Percentiles rank a stretch among this genome's conserved stretches.
phyloP scores from a whole-genome alignment of 164 flowering plant species.

The Kingdonia uniflora region DNA sequence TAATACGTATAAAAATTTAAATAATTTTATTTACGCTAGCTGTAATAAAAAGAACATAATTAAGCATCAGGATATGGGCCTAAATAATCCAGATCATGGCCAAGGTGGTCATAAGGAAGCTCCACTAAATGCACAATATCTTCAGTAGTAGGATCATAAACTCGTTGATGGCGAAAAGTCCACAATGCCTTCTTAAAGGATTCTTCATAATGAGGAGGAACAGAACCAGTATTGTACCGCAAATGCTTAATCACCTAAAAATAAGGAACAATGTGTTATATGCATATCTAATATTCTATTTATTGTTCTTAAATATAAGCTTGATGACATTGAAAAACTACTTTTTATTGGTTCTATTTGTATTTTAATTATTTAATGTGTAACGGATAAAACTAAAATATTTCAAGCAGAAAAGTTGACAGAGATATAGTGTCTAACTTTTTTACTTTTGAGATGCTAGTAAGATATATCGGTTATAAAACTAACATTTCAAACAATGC shows the following conservation, averaged over 20 bases:
- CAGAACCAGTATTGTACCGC: conserved; percentile 46
- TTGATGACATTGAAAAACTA: too few relatives aligned
- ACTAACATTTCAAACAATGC: too few relatives aligned
- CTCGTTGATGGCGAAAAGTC: conserved; percentile 89
- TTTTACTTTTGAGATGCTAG: too few relatives aligned
- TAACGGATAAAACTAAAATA: too few relatives aligned
- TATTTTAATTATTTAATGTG: too few relatives aligned
- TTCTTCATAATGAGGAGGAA: conserved; percentile 82
- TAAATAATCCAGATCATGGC: conserved; percentile 65
- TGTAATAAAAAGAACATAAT: not conserved
- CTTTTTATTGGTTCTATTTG: too few relatives aligned
- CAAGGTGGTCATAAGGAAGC: conserved; percentile 25
- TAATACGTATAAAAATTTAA: conserved; percentile 2
- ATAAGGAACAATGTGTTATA: conserved; percentile 4
- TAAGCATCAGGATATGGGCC: conserved; percentile 93
- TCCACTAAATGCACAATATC: conserved; percentile 64
- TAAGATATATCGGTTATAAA: too few relatives aligned
- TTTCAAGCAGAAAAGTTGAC: too few relatives aligned
- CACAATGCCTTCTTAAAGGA: conserved; percentile 78
- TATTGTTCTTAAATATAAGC: too few relatives aligned
- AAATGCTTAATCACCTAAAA: conserved; percentile 86
- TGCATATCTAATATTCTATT: too few relatives aligned
- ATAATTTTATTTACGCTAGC: not conserved
- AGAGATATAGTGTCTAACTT: too few relatives aligned
- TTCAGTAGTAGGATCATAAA: conserved; percentile 63